Percentiles rank a stretch among this genome's conserved stretches.
Evolutionary conservation across 805 yeast genomes (phyloP).

Genomic region (Blastobotrys americana): DNA sequence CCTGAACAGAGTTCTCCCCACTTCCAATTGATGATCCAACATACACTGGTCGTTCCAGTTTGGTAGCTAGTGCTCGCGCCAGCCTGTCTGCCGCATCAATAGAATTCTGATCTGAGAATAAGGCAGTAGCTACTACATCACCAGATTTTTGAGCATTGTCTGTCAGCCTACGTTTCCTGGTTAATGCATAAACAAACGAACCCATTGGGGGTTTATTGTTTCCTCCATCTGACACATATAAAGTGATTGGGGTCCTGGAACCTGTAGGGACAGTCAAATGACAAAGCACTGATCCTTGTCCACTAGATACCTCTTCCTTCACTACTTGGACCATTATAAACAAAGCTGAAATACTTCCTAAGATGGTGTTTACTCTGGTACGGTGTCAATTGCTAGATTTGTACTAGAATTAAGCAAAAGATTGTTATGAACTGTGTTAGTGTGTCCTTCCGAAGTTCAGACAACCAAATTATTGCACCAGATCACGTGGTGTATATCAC

Average conservation of each 20-base stretch:
- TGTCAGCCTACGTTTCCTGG: background rate
- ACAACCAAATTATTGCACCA: too few relatives aligned
- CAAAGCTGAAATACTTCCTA: too few relatives aligned
- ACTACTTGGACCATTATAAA: background rate
- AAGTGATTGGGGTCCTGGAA: background rate
- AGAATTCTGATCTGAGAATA: constrained; percentile 11
- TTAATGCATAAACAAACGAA: background rate
- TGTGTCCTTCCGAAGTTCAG: too few relatives aligned
- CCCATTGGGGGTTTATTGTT: background rate
- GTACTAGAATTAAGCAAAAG: too few relatives aligned
- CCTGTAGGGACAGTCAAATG: background rate
- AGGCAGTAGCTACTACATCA: constrained; percentile 4
- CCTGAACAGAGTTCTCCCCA: background rate
- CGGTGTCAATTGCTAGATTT: too few relatives aligned
- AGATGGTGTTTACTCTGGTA: too few relatives aligned
- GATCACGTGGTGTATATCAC: too few relatives aligned
- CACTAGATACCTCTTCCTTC: background rate
- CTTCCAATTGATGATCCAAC: constrained; percentile 12
- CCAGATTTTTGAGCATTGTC: background rate
- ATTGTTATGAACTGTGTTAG: too few relatives aligned
- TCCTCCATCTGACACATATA: background rate
- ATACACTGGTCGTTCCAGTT: constrained; percentile 14
- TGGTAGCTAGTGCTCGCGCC: constrained; percentile 12
- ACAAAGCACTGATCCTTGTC: background rate
- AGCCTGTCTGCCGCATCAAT: constrained; percentile 16